Evolutionary conservation across 1,139 yeast genomes (phyloP).

Genomic region (Arxiozyma slooffiae): DNA sequence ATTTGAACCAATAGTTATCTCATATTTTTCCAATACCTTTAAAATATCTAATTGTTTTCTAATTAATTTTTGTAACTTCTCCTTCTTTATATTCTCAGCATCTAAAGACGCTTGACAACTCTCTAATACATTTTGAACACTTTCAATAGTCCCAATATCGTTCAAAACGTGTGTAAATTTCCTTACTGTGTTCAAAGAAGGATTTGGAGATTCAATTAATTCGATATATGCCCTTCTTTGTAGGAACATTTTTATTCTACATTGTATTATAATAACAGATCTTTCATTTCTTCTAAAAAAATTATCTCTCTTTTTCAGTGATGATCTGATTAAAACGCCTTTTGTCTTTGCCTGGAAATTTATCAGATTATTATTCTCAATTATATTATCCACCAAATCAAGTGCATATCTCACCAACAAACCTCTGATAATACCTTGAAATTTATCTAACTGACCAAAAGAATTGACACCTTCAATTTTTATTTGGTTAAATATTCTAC

Average conservation of each 20-base stretch:
- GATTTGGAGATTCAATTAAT: constrained; percentile 58
- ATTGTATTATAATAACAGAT: constrained; percentile 62
- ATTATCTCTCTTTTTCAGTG: constrained; percentile 33
- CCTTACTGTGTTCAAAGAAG: constrained; percentile 67
- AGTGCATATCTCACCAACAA: constrained; percentile 41
- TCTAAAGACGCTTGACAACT: constrained; percentile 63
- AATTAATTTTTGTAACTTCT: constrained; percentile 17
- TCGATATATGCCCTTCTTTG: constrained; percentile 68
- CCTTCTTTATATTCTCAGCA: constrained; percentile 73
- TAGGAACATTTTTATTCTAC: constrained; percentile 55
- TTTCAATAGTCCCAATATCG: constrained; percentile 65
- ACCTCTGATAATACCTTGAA: constrained; percentile 40
- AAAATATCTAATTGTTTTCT: constrained; percentile 19
- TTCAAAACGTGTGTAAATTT: constrained; percentile 70
- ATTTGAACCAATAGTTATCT: constrained; percentile 10
- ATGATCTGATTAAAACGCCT: constrained; percentile 29
- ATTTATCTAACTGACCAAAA: constrained; percentile 20
- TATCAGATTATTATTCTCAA: constrained; percentile 34
- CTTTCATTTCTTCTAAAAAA: constrained; percentile 49
- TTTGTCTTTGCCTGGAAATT: constrained; percentile 35
- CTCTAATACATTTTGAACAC: constrained; percentile 64
- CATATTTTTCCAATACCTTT: constrained; percentile 15
- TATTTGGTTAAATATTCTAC: constrained; percentile 20
- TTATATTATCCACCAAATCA: constrained; percentile 42
- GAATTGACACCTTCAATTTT: constrained; percentile 1